phyloP scores from a whole-genome alignment of 2,329 filamentous ascomycete genomes.

The Parafenestella ontariensis region DNA sequence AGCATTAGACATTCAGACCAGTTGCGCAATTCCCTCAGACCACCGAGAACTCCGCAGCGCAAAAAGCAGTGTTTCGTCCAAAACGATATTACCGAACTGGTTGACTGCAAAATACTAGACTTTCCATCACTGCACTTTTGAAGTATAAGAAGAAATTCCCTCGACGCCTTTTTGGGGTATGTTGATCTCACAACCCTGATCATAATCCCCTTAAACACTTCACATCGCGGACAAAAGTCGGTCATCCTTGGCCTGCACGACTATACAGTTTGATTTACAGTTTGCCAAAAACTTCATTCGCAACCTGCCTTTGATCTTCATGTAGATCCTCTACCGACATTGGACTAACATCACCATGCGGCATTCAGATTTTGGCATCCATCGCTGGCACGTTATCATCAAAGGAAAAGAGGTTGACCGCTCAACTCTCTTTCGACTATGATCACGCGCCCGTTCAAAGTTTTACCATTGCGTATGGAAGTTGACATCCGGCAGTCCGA shows the following conservation, averaged over 20 bases:
- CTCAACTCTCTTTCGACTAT: neutral
- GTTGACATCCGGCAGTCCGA: neutral
- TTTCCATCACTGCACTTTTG: slow-evolving; percentile 13
- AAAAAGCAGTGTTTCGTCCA: neutral
- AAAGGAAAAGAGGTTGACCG: neutral
- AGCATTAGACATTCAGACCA: slow-evolving; percentile 20
- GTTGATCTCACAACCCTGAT: slow-evolving; percentile 7
- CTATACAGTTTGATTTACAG: too few relatives aligned
- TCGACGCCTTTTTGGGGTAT: slow-evolving; percentile 30
- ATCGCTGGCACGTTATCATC: neutral
- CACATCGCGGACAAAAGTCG: too few relatives aligned
- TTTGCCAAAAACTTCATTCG: too few relatives aligned
- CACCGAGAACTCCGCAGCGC: slow-evolving; percentile 19
- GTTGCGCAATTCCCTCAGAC: slow-evolving; percentile 8
- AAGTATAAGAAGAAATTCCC: slow-evolving; percentile 12
- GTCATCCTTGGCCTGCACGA: too few relatives aligned
- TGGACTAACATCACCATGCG: neutral
- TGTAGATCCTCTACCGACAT: neutral
- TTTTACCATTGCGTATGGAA: neutral
- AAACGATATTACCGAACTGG: neutral
- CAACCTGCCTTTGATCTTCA: too few relatives aligned
- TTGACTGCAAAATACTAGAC: slow-evolving; percentile 1
- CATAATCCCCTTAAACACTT: slow-evolving; percentile 16
- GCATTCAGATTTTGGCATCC: neutral
- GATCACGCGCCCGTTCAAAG: neutral